These are phyloP conservation scores for Huntiella savannae DNA, from an alignment of 2,329 filamentous ascomycete genomes.

Conservation along the genomic window DNA sequence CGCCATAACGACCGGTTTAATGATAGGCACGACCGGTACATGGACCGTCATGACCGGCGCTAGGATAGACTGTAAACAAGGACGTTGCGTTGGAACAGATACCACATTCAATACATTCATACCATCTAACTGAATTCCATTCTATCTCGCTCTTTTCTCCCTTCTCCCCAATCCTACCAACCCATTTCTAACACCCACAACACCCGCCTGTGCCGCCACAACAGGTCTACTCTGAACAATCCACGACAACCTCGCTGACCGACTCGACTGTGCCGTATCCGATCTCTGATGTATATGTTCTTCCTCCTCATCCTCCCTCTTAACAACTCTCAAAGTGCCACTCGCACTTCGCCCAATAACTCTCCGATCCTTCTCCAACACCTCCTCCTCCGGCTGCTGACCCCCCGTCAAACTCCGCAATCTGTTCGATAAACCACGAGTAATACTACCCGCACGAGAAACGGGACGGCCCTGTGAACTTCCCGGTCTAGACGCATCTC, in stretches of 20 bases:
- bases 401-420: conserved; percentile 23
- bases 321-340: conserved; percentile 40
- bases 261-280: conserved; percentile 5
- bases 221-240: conserved; percentile 1
- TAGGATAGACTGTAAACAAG: too few species aligned
- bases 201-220: conserved; percentile 7
- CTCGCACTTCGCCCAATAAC: conserved; percentile 40
- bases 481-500: conserved; percentile 3
- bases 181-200: conserved; percentile 6
- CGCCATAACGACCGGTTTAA: too few species aligned
- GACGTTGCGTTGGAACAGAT: too few species aligned
- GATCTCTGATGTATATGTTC: conserved; percentile 3
- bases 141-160: conserved; percentile 30
- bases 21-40: too few species aligned
- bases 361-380: conserved; percentile 27
- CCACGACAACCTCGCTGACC: conserved; percentile 3
- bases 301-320: conserved; percentile 17
- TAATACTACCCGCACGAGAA: conserved; percentile 25
- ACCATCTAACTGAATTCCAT: too few species aligned
- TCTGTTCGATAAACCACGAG: conserved; percentile 29
- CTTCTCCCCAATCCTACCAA: conserved; percentile 25
- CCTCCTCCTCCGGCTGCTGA: not conserved
- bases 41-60: too few species aligned
- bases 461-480: conserved; percentile 1
- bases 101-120: too few species aligned